phyloP scores from a whole-genome alignment of 1,139 yeast species.

The Debaryomycetaceae sp. region DNA sequence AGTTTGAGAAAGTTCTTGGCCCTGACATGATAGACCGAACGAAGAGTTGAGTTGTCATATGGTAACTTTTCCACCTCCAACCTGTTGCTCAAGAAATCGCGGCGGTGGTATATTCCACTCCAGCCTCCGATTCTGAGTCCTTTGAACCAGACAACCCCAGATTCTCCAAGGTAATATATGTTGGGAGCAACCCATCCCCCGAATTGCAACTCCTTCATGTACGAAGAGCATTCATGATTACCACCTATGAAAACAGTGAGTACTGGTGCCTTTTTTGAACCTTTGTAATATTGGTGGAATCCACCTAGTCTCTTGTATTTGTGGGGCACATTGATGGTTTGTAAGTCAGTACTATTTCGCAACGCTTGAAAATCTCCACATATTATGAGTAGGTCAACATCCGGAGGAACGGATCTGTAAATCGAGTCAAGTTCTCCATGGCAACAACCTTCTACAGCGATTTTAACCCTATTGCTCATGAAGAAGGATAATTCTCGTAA shows the following conservation, averaged over 20 bases:
- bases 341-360: slow-evolving; percentile 59
- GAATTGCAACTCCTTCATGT: slow-evolving; percentile 64
- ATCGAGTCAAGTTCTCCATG: slow-evolving; percentile 77
- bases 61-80: slow-evolving; percentile 46
- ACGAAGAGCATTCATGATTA: slow-evolving; percentile 87
- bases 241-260: slow-evolving; percentile 89
- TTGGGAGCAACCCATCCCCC: slow-evolving; percentile 97
- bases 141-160: slow-evolving; percentile 67
- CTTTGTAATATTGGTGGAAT: slow-evolving; percentile 69
- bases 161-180: slow-evolving; percentile 83
- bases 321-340: slow-evolving; percentile 60
- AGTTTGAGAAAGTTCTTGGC: slow-evolving; percentile 57
- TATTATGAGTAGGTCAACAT: slow-evolving; percentile 65
- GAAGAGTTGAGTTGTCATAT: slow-evolving; percentile 37
- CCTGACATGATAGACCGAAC: slow-evolving; percentile 74
- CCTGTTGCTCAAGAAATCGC: slow-evolving; percentile 21
- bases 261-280: slow-evolving; percentile 62
- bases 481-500: too few relatives aligned
- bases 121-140: slow-evolving; percentile 78
- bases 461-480: slow-evolving; percentile 7
- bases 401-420: slow-evolving; percentile 34
- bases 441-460: slow-evolving; percentile 91
- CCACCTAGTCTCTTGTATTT: slow-evolving; percentile 67
- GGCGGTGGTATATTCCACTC: slow-evolving; percentile 74
- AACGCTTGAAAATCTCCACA: slow-evolving; percentile 88